These are phyloP conservation scores for Musa schizocarpa DNA, from an alignment of 176 grass and related monocot genomes.

Conservation along the genomic window DNA sequence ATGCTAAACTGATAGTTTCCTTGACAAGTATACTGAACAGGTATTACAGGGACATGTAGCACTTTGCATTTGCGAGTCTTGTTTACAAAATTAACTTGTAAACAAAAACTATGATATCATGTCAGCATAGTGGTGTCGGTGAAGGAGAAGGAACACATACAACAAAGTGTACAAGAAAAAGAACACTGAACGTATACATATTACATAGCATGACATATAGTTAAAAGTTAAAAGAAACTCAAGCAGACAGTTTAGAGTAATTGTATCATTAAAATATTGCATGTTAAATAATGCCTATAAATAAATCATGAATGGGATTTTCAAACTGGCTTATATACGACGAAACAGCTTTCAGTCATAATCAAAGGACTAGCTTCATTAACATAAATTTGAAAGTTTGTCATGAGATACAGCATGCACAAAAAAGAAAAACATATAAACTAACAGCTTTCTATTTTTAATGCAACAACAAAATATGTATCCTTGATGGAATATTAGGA, in stretches of 20 bases:
- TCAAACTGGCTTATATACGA: too few relatives aligned
- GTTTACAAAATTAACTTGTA: too few relatives aligned
- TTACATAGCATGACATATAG: background rate
- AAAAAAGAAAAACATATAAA: background rate
- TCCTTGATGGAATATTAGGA: too few relatives aligned
- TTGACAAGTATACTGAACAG: too few relatives aligned
- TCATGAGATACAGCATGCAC: background rate
- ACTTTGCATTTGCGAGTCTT: too few relatives aligned
- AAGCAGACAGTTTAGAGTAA: background rate
- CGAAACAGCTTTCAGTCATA: too few relatives aligned
- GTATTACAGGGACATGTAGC: too few relatives aligned
- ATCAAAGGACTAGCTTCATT: background rate
- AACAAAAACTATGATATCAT: too few relatives aligned
- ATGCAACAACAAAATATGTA: too few relatives aligned
- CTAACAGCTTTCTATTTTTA: background rate
- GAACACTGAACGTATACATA: background rate
- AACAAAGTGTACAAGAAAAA: background rate
- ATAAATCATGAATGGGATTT: too few relatives aligned
- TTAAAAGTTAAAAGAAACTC: background rate
- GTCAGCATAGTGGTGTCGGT: too few relatives aligned
- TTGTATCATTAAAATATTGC: background rate
- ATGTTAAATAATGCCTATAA: background rate
- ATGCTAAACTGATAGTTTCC: too few relatives aligned
- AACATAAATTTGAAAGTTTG: background rate
- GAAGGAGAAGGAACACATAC: background rate